Evolutionary conservation across 1,284 basidiomycete species (phyloP), one percentile per base, ranked within the genome.

Genomic region (Fomitopsis palustris): DNA sequence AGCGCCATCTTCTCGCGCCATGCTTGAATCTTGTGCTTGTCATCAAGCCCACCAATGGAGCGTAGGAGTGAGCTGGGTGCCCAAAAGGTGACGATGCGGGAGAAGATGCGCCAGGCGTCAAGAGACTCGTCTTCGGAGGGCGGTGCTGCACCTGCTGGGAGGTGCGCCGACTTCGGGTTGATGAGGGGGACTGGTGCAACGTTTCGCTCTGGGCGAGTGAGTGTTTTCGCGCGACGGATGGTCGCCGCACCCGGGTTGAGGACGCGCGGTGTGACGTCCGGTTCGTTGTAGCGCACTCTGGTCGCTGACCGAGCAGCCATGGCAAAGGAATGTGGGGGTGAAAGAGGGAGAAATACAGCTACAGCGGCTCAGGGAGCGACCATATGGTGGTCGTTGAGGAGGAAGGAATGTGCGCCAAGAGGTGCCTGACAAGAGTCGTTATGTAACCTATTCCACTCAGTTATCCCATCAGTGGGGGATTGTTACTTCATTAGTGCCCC

Each of bases 1-100:
- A 99, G 82, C 6, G 95, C 87, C 61, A 98, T 87, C 80, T 99
- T 99, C 76, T 99, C 97, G 67, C 97, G 85, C 97, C 97, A 99
- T 1, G 97, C 97, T 75, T 98, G 93, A 64, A 87, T 81, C 60
- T 86, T 80, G 55, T 84, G 78, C 70, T 83, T 83, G 72, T 95
- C 93, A 69, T 85, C 88, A 73, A 98, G 82, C 53, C 95, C 93
- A 59, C 90, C 90, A 4, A 93, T 62, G 14, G 87, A 84, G 23
- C 81, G 76, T 57, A 98, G 83, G 16, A 96, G 71, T 64, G 88
- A 81, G 52, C 85, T 81, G 16, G 96, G 96, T 4, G 95, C 95
- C 94, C 94, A 98, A 72, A 92, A 95, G 4, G 96, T 96, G 69
- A 92, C 80, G 53, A 92, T 70, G 68, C 84, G 85, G 53, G 91